Base-by-base conservation (phyloP, 106 monocot genomes). In the Platanthera guangdongensis region DNA sequence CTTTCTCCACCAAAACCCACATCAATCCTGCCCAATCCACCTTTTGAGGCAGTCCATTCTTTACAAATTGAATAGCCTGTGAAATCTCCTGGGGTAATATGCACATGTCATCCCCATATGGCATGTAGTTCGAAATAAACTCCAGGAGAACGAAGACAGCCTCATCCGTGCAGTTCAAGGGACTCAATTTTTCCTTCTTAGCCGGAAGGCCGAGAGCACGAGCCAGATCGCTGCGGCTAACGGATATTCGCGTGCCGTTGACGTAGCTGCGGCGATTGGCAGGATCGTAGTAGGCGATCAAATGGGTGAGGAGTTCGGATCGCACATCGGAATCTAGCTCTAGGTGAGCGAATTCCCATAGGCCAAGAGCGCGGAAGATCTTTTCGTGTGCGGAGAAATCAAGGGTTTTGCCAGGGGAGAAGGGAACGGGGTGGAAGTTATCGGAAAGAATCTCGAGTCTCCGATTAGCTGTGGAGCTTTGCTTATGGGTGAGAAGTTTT, bases 1-100 rank as follows among this genome's bases (percentile, higher is more conserved):
- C 94, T 73, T 85, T 91, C 71, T 94, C 91, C 65, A 94, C 92
- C 81, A 99, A 77, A 16, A 64, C 69, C 92, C 94, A 94, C 77
- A 99, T 74, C 77, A 99, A 71, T 50, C 78, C 90, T 6, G 86
- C 82, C 99, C 99, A 99, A 76, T 99, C 91, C 0, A 99, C 92
- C 83, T 88, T 86, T 16, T 84, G 74, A 18, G 94, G 80, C 73
- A 78, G 53, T 60, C 94, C 91, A 8, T 83, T 86, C 82, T 84
- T 91, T 49, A 99, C 90, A 48, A 87, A 7, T 80, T 79, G 53
- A 15, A 63, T 77, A 28, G 88, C 99, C 4, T 52, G 52, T 18
- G 78, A 75, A 25, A 85, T 86, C 76, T 91, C 99, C 7, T 59
- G 57, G 0, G 92, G 94, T 14, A 99, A 52, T 55, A 94, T 92